Evolutionary conservation across 2,329 filamentous ascomycete species (phyloP).

Genomic region (Penicillium sp.): DNA sequence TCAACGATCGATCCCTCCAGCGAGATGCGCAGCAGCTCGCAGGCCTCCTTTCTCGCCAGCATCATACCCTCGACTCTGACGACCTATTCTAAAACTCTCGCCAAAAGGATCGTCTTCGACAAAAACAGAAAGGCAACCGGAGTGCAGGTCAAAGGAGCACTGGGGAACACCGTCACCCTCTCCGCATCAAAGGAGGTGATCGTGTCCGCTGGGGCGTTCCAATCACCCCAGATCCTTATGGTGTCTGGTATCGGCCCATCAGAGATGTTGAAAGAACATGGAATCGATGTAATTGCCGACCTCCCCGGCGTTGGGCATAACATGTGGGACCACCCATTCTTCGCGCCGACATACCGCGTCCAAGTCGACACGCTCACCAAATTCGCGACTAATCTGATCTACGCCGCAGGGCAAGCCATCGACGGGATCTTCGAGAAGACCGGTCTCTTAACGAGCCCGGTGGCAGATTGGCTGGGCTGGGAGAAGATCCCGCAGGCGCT

Average conservation of each 20-base stretch:
- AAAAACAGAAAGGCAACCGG: slow-evolving; percentile 42
- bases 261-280: slow-evolving; percentile 20
- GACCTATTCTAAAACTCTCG: slow-evolving; percentile 45
- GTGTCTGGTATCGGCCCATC: slow-evolving; percentile 51
- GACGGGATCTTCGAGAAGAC: slow-evolving; percentile 13
- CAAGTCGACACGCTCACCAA: slow-evolving; percentile 25
- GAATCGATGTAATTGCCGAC: slow-evolving; percentile 28
- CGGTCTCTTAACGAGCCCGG: slow-evolving; percentile 26
- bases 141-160: slow-evolving; percentile 33
- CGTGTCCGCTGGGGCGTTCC: slow-evolving; percentile 53
- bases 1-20: slow-evolving; percentile 28
- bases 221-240: slow-evolving; percentile 55
- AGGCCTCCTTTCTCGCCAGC: slow-evolving; percentile 37
- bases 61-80: slow-evolving; percentile 34
- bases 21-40: slow-evolving; percentile 30
- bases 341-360: slow-evolving; percentile 30
- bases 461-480: slow-evolving; percentile 28
- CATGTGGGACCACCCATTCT: slow-evolving; percentile 36
- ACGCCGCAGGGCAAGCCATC: slow-evolving; percentile 13
- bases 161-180: slow-evolving; percentile 34
- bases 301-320: slow-evolving; percentile 40
- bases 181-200: slow-evolving; percentile 51
- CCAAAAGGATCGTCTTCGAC: slow-evolving; percentile 46
- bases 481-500: slow-evolving; percentile 33
- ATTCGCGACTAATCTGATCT: slow-evolving; percentile 15